Percentiles rank a stretch among this genome's conserved stretches.
Evolutionary conservation across 2,329 filamentous ascomycete species (phyloP).

Genomic region (Pochonia chlamydosporia): DNA sequence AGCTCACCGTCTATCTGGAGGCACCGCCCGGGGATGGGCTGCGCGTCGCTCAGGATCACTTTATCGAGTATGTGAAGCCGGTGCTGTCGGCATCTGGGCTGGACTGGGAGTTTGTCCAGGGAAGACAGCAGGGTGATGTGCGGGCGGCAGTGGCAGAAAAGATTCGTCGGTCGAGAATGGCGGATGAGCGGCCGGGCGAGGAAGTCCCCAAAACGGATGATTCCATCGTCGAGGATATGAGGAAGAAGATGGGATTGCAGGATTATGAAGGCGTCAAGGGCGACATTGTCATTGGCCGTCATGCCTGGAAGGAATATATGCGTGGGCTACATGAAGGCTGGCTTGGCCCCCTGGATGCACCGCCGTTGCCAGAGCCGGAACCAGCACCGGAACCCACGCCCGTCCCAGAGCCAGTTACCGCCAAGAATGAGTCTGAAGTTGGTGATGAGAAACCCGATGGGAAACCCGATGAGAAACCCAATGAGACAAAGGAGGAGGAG

Average conservation of each 20-base stretch:
- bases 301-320: constrained; percentile 97
- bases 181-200: constrained; percentile 47
- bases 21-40: constrained; percentile 84
- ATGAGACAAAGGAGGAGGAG: constrained; percentile 35
- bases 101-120: constrained; percentile 95
- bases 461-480: constrained; percentile 20
- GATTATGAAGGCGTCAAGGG: constrained; percentile 71
- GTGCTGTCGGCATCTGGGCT: constrained; percentile 82
- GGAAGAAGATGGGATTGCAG: constrained; percentile 60
- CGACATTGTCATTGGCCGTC: constrained; percentile 82
- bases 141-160: constrained; percentile 80
- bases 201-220: constrained; percentile 42
- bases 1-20: constrained; percentile 78
- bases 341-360: constrained; percentile 75
- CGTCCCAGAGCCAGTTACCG: constrained; percentile 16
- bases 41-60: constrained; percentile 84
- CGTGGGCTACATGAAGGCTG: constrained; percentile 92
- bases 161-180: constrained; percentile 65
- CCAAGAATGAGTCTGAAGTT: constrained; percentile 12
- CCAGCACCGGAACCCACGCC: background rate
- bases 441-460: constrained; percentile 15
- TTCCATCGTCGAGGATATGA: constrained; percentile 54
- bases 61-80: constrained; percentile 92
- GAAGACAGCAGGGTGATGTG: constrained; percentile 86
- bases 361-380: constrained; percentile 29